A percentile compares a stretch with the other conserved stretches of the same genome.
These are phyloP conservation scores for Thermochaetoides thermophila DNA, from an alignment of 495 filamentous ascomycete genomes.

Conservation along the genomic window DNA sequence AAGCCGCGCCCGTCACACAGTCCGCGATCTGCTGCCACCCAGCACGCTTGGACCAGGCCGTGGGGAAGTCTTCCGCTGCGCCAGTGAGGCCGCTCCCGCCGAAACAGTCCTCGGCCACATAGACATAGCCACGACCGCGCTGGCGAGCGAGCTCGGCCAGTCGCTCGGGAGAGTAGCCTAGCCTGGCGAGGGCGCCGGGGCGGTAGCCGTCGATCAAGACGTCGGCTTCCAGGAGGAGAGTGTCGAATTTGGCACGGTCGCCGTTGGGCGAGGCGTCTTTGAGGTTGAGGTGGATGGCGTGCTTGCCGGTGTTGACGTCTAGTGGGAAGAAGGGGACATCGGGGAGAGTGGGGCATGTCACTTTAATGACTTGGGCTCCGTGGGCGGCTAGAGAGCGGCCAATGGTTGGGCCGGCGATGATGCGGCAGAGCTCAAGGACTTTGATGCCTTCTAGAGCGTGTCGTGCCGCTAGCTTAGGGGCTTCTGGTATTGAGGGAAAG, in stretches of 20 bases:
- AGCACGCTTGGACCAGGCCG: conserved; percentile 30
- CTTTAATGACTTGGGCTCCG: conserved; percentile 54
- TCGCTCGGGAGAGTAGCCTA: conserved; percentile 44
- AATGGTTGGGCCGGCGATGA: conserved; percentile 49
- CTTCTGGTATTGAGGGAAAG: too few species aligned
- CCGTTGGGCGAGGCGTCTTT: conserved; percentile 20
- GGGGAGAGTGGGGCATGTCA: conserved; percentile 50
- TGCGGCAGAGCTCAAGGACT: conserved; percentile 55
- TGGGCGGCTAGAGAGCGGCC: conserved; percentile 52
- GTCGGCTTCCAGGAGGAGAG: conserved; percentile 43
- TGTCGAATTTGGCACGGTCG: conserved; percentile 41
- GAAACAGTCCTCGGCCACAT: conserved; percentile 62
- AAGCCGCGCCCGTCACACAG: conserved; percentile 45
- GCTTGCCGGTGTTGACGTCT: conserved; percentile 62
- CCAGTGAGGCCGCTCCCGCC: conserved; percentile 26
- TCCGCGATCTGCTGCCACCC: conserved; percentile 50
- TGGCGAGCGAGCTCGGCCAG: conserved; percentile 35
- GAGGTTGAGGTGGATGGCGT: conserved; percentile 38
- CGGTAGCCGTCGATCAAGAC: conserved; percentile 54
- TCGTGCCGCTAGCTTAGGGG: conserved; percentile 18
- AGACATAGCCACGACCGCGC: conserved; percentile 47
- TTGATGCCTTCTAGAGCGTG: conserved; percentile 38
- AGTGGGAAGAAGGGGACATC: conserved; percentile 74
- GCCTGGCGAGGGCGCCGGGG: conserved; percentile 47
- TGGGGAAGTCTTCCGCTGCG: conserved; percentile 2